Percentiles rank a stretch among this genome's conserved stretches.
These are phyloP conservation scores for Sphagnum fallax DNA, from an alignment of 228 moss, liverwort and hornwort species.

Conservation along the genomic window DNA sequence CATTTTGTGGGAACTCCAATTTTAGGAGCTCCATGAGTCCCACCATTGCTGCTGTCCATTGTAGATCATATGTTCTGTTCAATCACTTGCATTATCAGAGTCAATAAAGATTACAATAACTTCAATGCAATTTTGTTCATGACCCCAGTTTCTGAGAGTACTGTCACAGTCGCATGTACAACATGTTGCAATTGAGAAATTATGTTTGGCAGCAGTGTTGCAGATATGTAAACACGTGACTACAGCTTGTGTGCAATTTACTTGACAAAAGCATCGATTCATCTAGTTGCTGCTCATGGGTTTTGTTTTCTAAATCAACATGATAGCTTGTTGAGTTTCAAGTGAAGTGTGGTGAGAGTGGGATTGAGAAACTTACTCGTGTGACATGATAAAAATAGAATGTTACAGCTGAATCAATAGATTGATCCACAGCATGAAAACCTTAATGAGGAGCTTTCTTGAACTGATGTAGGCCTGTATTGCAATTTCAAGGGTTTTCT, in stretches of 20 bases:
- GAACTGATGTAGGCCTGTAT: too few species aligned
- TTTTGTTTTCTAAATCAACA: background rate
- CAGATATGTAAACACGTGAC: background rate
- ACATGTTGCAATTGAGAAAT: background rate
- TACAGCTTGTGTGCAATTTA: background rate
- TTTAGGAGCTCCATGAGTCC: conserved; percentile 41
- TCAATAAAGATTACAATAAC: background rate
- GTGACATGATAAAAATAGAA: conserved; percentile 2
- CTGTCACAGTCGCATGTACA: background rate
- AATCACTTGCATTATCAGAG: background rate
- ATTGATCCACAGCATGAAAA: too few species aligned
- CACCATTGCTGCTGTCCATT: conserved; percentile 53
- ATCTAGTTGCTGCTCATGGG: background rate
- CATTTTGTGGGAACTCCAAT: conserved; percentile 30
- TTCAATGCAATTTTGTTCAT: background rate
- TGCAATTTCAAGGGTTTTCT: too few species aligned
- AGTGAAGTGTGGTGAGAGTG: background rate
- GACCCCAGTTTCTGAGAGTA: background rate
- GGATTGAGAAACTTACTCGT: conserved; percentile 2
- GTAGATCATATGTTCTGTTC: conserved; percentile 36
- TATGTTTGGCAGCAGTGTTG: too few species aligned
- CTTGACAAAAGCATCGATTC: background rate
- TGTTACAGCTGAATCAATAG: too few species aligned
- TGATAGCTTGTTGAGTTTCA: background rate
- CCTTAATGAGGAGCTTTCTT: too few species aligned